Conservation (phyloP, 768 basidiomycete genomes). For the Plicaturopsis crispa region DNA sequence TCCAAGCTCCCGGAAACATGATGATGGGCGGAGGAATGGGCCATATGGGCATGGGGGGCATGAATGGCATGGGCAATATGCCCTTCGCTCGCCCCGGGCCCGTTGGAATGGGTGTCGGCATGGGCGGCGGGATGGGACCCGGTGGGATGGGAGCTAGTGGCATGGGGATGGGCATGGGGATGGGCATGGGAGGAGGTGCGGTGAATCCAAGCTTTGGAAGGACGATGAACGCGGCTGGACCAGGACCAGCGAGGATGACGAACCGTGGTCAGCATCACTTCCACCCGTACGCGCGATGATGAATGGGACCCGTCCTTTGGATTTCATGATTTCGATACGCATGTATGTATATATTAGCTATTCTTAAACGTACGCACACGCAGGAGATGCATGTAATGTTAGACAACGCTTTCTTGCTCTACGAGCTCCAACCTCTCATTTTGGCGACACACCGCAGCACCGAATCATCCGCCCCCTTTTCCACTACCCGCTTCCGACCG, state of each 20-base stretch:
- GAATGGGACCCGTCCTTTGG: neutral
- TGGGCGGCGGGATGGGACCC: constrained; percentile 9
- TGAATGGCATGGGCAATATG: constrained; percentile 15
- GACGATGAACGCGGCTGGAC: constrained; percentile 31
- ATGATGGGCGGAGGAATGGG: constrained; percentile 12
- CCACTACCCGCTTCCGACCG: constrained; percentile 21
- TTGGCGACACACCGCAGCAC: constrained; percentile 29
- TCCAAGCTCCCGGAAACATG: constrained; percentile 17
- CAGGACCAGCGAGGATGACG: constrained; percentile 41
- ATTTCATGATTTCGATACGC: too few relatives aligned
- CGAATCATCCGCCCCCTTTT: constrained; percentile 18
- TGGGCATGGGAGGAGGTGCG: constrained; percentile 15
- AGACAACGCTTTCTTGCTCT: too few relatives aligned
- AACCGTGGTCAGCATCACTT: constrained; percentile 52
- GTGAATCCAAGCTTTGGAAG: constrained; percentile 26
- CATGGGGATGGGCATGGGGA: constrained; percentile 12
- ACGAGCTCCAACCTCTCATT: constrained; percentile 31
- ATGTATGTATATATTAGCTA: too few relatives aligned
- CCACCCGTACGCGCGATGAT: constrained; percentile 58
- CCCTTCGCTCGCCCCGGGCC: constrained; percentile 16
- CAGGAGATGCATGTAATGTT: too few relatives aligned
- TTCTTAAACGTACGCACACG: too few relatives aligned
- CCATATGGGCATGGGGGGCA: constrained; percentile 14
- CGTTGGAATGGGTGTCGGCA: constrained; percentile 11
- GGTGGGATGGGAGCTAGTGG: constrained; percentile 15